Conservation (phyloP, 106 monocot genomes). For the Apostasia shenzhenica region DNA sequence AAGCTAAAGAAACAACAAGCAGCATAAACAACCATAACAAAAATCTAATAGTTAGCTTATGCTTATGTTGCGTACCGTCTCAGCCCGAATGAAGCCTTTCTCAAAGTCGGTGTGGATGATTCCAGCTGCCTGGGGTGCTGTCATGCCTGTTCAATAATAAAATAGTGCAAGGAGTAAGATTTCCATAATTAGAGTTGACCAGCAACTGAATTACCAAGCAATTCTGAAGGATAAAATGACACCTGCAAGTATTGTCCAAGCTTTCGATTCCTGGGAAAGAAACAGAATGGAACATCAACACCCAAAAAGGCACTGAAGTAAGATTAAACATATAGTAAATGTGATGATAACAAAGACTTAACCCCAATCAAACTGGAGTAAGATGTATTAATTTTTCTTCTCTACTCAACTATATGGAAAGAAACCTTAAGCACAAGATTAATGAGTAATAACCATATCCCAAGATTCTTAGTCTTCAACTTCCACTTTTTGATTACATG, state of each 20-base stretch:
- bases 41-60: too few species aligned
- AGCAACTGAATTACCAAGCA: not conserved
- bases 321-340: too few species aligned
- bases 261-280: constrained; percentile 85
- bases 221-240: constrained; percentile 8
- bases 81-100: constrained; percentile 98
- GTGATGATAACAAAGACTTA: too few species aligned
- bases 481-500: too few species aligned
- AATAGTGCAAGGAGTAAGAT: not conserved
- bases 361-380: too few species aligned
- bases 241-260: constrained; percentile 97
- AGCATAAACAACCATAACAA: not conserved
- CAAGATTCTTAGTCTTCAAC: too few species aligned
- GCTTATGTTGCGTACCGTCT: constrained; percentile 65
- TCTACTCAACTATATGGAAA: too few species aligned
- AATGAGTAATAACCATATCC: too few species aligned
- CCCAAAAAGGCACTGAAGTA: too few species aligned
- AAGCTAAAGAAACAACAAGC: not conserved
- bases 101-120: constrained; percentile 99
- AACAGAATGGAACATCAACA: not conserved
- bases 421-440: too few species aligned
- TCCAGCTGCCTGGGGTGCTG: constrained; percentile 98
- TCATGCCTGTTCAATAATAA: constrained; percentile 62
- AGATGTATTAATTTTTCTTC: too few species aligned
- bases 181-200: not conserved